Percentiles rank a stretch among this genome's conserved stretches.
Evolutionary conservation across 2,329 filamentous ascomycete species (phyloP).

Genomic region (Cercospora sp.): DNA sequence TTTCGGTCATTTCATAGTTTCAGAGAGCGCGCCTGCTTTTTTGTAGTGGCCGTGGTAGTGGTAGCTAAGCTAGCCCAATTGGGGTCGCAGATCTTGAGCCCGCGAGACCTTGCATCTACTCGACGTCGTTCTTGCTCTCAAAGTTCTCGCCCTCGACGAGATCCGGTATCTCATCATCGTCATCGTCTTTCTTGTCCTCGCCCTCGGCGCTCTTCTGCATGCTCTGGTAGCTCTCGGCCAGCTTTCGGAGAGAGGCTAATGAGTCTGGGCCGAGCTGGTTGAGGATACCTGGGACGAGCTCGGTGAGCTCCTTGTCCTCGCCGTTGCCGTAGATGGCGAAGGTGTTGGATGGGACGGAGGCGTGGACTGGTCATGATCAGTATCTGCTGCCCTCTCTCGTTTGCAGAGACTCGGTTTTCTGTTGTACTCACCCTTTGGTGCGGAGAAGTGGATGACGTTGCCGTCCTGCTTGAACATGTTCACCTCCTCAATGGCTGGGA

Average conservation of each 20-base stretch:
- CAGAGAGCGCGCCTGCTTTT: constrained; percentile 7
- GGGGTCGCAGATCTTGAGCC: too few species aligned
- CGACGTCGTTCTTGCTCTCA: constrained; percentile 81
- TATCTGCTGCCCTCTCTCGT: background rate
- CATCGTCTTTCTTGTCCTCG: constrained; percentile 67
- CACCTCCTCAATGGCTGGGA: constrained; percentile 99
- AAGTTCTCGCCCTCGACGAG: constrained; percentile 97
- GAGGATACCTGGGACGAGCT: constrained; percentile 97
- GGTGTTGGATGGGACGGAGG: constrained; percentile 95
- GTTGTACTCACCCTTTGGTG: constrained; percentile 79
- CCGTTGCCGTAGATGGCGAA: constrained; percentile 99
- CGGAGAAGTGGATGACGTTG: constrained; percentile 99
- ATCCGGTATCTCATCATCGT: constrained; percentile 92
- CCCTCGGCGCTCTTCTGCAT: constrained; percentile 91
- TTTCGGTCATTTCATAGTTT: constrained; percentile 3
- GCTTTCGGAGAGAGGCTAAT: constrained; percentile 93
- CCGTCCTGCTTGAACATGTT: constrained; percentile 99
- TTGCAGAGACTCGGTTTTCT: background rate
- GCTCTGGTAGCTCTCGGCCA: constrained; percentile 99
- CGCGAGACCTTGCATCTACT: constrained; percentile 61
- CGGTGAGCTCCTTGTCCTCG: constrained; percentile 99
- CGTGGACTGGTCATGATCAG: constrained; percentile 69
- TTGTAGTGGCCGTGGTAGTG: constrained; percentile 10
- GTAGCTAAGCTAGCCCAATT: constrained; percentile 2
- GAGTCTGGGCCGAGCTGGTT: constrained; percentile 99